These are phyloP conservation scores for Alternaria arborescens DNA, from an alignment of 2,329 filamentous ascomycete genomes.

Conservation along the genomic window DNA sequence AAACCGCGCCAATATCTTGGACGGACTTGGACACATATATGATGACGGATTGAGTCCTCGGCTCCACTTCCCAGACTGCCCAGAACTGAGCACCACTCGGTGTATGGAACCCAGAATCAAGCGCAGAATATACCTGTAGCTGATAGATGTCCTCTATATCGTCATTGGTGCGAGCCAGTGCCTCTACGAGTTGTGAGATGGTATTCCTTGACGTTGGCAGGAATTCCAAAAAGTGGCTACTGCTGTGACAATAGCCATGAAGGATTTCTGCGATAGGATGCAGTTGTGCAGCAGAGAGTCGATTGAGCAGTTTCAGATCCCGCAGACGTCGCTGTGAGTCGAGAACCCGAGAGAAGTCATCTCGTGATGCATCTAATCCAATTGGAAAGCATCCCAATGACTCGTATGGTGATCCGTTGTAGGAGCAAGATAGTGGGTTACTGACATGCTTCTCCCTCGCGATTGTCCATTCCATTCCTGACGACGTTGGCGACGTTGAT, in stretches of 20 bases:
- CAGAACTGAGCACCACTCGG: slow-evolving; percentile 46
- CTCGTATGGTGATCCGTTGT: slow-evolving; percentile 36
- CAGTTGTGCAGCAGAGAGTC: slow-evolving; percentile 34
- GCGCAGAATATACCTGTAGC: slow-evolving; percentile 43
- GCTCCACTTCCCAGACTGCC: slow-evolving; percentile 47
- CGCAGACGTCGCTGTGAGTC: slow-evolving; percentile 44
- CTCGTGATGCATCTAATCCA: slow-evolving; percentile 41
- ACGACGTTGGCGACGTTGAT: slow-evolving; percentile 28
- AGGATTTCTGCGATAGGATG: slow-evolving; percentile 29
- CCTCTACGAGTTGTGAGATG: slow-evolving; percentile 33
- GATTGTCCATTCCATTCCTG: slow-evolving; percentile 41
- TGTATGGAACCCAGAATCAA: slow-evolving; percentile 52
- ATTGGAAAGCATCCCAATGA: slow-evolving; percentile 49
- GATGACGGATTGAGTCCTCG: slow-evolving; percentile 35
- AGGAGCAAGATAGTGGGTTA: slow-evolving; percentile 47
- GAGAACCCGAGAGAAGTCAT: slow-evolving; percentile 45
- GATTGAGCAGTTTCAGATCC: slow-evolving; percentile 41
- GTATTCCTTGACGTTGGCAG: slow-evolving; percentile 35
- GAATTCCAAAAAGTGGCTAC: slow-evolving; percentile 27
- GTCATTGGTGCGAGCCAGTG: slow-evolving; percentile 32
- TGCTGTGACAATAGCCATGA: slow-evolving; percentile 23
- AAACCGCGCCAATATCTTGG: slow-evolving; percentile 36
- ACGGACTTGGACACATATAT: slow-evolving; percentile 51
- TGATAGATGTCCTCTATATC: slow-evolving; percentile 42
- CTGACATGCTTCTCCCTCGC: slow-evolving; percentile 32